Evolutionary conservation across 768 basidiomycete species (phyloP).

Genomic region (Calocybe cyanea): DNA sequence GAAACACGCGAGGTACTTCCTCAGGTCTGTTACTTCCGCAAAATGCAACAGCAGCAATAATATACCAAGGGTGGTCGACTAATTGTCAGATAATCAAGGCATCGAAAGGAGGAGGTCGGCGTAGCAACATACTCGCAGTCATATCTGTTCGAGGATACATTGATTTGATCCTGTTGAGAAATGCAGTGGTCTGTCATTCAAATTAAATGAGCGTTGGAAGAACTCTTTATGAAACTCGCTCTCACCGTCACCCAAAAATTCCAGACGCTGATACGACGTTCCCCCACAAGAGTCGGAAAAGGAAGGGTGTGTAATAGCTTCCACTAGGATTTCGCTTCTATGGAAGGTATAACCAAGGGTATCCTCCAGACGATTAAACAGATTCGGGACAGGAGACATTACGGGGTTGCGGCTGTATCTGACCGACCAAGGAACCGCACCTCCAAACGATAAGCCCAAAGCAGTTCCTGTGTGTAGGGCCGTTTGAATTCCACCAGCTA

Average conservation of each 20-base stretch:
- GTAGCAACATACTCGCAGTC: conserved; percentile 13
- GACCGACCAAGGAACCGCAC: conserved; percentile 60
- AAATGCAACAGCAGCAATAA: conserved; percentile 54
- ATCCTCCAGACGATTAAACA: conserved; percentile 57
- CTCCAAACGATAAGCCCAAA: conserved; percentile 73
- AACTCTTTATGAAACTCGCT: conserved; percentile 1
- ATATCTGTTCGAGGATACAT: conserved; percentile 35
- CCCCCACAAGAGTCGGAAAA: conserved; percentile 46
- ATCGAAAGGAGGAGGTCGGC: neutral
- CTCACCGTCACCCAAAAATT: conserved; percentile 89
- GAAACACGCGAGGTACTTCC: conserved; percentile 51
- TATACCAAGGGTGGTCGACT: conserved; percentile 51
- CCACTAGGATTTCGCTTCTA: conserved; percentile 56
- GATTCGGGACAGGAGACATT: conserved; percentile 32
- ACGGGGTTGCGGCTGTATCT: conserved; percentile 41
- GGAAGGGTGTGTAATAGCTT: conserved; percentile 86
- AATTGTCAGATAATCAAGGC: neutral
- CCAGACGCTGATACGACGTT: conserved; percentile 79
- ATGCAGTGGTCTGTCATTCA: conserved; percentile 39
- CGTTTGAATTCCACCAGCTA: conserved; percentile 68
- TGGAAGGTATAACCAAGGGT: conserved; percentile 69
- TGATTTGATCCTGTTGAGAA: conserved; percentile 41
- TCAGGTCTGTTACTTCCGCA: conserved; percentile 57
- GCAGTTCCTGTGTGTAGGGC: conserved; percentile 61
- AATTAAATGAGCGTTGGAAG: conserved; percentile 3